Conservation (phyloP, 1,284 basidiomycete genomes). For the Rhizopogon parksii region DNA sequence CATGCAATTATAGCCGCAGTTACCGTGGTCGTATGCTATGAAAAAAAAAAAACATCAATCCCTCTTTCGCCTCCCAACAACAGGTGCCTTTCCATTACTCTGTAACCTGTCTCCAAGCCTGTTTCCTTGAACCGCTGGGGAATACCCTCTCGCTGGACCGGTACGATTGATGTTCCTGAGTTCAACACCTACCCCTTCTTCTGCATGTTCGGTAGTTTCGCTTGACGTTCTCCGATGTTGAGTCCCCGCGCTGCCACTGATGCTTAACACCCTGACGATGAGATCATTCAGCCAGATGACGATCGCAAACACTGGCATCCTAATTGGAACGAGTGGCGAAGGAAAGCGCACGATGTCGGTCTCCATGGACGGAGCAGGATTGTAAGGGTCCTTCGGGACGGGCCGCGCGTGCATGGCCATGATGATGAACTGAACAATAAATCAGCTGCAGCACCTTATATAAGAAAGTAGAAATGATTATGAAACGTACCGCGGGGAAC, state of each 20-base stretch:
- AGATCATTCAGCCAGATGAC: slow-evolving; percentile 72
- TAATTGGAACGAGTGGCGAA: slow-evolving; percentile 70
- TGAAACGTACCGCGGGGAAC: slow-evolving; percentile 58
- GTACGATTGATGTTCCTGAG: slow-evolving; percentile 8
- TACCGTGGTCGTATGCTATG: slow-evolving; percentile 8
- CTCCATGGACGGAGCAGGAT: slow-evolving; percentile 38
- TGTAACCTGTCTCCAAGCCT: slow-evolving; percentile 11
- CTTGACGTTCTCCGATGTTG: slow-evolving; percentile 29
- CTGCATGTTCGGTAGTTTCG: slow-evolving; percentile 44
- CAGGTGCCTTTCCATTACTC: slow-evolving; percentile 19
- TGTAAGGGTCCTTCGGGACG: slow-evolving; percentile 63
- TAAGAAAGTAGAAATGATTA: slow-evolving; percentile 15
- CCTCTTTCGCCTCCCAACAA: slow-evolving; percentile 32
- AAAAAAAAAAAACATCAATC: slow-evolving; percentile 28
- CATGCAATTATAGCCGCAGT: not conserved
- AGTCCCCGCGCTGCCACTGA: slow-evolving; percentile 36
- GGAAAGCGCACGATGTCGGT: slow-evolving; percentile 47
- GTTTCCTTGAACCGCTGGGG: not conserved
- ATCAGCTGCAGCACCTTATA: slow-evolving; percentile 4
- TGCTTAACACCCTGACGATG: slow-evolving; percentile 56
- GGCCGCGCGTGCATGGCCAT: slow-evolving; percentile 70
- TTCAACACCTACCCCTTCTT: slow-evolving; percentile 40
- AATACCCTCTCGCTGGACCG: not conserved
- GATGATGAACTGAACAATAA: slow-evolving; percentile 58
- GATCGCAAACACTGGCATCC: slow-evolving; percentile 64